Evolutionary conservation across 192 early-diverging fungal species (phyloP), one percentile per base, ranked within the genome.

Genomic region (Gigaspora rosea): DNA sequence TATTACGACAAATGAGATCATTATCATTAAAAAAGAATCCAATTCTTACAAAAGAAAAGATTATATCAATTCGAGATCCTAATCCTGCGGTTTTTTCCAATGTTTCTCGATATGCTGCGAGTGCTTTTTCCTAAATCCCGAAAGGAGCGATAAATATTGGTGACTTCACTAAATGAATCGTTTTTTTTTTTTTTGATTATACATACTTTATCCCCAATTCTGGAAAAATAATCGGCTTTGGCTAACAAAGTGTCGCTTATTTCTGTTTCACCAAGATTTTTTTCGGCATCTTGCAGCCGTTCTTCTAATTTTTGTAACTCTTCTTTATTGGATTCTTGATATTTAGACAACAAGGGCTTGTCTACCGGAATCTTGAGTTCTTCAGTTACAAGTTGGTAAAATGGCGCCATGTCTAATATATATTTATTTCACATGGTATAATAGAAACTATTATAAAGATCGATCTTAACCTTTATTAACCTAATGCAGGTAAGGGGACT

Each of bases 241-340:
- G 94, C 92, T 68, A 96, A 90, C 78, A 97, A 85, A 35, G 93
- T 89, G 67, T 96, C 94, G 62, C 88, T 90, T 74, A 94, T 88
- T 76, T 97, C 90, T n/a, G 96, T 94, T 73, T 98, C 96, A 56
- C 98, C 98, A 69, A 96, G 82, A 77, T 97, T 97, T 74, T 94
- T 87, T 80, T 95, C 93, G 15, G 98, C 97, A 77, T 97, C 97
- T 77, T 90, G 89, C 15, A 95, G 82, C 71, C 91, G 91, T 56
- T 91, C 95, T 56, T 98, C 95, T 58, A 98, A 88, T 56, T 82
- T 82, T 58, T 90, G 89, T 57, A 97, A 82, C 71, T 90, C 86
- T 62, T 90, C 92, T n/a, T 88, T 87, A 82, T 97, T 98, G 13
- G 82, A 89, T n/a, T 81, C 77, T 49, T 88, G 82, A 87, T 94